Conservation (phyloP, 352 stramenopile genomes). For the Phytophthora vignae region DNA sequence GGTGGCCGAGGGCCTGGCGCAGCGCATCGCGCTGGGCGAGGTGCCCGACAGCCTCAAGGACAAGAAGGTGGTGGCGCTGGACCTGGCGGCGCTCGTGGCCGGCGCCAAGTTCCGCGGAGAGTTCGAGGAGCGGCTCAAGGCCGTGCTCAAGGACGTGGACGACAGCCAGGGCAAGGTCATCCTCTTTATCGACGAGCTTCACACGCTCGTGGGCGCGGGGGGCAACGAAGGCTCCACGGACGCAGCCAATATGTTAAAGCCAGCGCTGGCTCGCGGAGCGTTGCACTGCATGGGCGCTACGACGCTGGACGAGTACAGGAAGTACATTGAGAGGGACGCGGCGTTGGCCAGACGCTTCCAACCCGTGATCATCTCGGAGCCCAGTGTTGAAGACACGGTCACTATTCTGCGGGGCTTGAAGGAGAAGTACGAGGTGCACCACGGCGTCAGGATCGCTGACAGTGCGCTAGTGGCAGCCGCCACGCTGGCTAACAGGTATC, state of each 20-base stretch:
- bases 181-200: constrained; percentile 97
- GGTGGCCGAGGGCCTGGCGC: constrained; percentile 96
- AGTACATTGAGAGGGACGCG: constrained; percentile 98
- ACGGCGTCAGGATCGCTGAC: constrained; percentile 96
- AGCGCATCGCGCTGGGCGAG: constrained; percentile 94
- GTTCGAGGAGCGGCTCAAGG: constrained; percentile 98
- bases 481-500: constrained; percentile 91
- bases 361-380: constrained; percentile 96
- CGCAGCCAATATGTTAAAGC: constrained; percentile 96
- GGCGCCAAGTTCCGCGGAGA: constrained; percentile 96
- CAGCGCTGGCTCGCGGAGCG: constrained; percentile 91
- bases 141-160: constrained; percentile 95
- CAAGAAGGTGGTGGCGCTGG: constrained; percentile 94
- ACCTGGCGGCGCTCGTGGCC: constrained; percentile 96
- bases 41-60: constrained; percentile 96
- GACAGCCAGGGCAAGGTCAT: constrained; percentile 95
- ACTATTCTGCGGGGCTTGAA: constrained; percentile 97
- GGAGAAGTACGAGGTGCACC: constrained; percentile 97
- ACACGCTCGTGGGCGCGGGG: constrained; percentile 93
- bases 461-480: constrained; percentile 94
- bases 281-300: constrained; percentile 94
- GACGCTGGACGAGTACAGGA: constrained; percentile 95
- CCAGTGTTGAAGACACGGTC: constrained; percentile 95
- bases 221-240: constrained; percentile 91
- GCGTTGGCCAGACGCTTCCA: constrained; percentile 97